Percentiles rank a stretch among this genome's conserved stretches.
Conservation (phyloP, 2,329 filamentous ascomycete genomes). For the Chrysoporthe deuterocubensis region DNA sequence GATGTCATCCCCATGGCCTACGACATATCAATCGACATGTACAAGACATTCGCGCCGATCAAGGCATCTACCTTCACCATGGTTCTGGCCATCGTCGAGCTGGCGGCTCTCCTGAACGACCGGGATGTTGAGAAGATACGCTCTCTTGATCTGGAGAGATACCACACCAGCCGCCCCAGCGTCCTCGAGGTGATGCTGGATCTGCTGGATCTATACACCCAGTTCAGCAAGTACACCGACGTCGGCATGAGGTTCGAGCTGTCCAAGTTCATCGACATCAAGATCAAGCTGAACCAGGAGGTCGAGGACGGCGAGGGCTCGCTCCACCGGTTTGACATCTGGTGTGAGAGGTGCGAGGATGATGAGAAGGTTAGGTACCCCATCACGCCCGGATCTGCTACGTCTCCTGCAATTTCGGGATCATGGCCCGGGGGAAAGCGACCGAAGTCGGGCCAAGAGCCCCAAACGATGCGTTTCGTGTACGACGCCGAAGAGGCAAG, state of each 20-base stretch:
- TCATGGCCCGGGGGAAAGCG: slow-evolving; percentile 48
- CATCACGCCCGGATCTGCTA: slow-evolving; percentile 42
- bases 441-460: slow-evolving; percentile 43
- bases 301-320: slow-evolving; percentile 64
- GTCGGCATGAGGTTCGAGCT: slow-evolving; percentile 74
- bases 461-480: slow-evolving; percentile 85
- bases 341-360: slow-evolving; percentile 56
- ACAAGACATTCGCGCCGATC: slow-evolving; percentile 89
- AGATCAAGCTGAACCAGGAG: slow-evolving; percentile 85
- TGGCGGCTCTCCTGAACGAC: slow-evolving; percentile 72
- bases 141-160: slow-evolving; percentile 54
- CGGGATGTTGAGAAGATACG: slow-evolving; percentile 55
- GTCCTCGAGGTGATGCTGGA: slow-evolving; percentile 83
- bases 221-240: slow-evolving; percentile 75
- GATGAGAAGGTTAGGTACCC: slow-evolving; percentile 41
- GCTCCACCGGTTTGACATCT: slow-evolving; percentile 64
- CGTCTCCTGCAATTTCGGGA: slow-evolving; percentile 46
- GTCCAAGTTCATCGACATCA: slow-evolving; percentile 81
- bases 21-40: slow-evolving; percentile 84
- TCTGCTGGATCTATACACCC: slow-evolving; percentile 88
- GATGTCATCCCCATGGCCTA: slow-evolving; percentile 72
- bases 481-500: slow-evolving; percentile 78
- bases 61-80: slow-evolving; percentile 89
- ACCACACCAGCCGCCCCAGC: slow-evolving; percentile 50
- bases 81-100: slow-evolving; percentile 79